These are phyloP conservation scores for Crucihimalaya himalaica DNA, from an alignment of 345 rosid genomes.

Conservation along the genomic window DNA sequence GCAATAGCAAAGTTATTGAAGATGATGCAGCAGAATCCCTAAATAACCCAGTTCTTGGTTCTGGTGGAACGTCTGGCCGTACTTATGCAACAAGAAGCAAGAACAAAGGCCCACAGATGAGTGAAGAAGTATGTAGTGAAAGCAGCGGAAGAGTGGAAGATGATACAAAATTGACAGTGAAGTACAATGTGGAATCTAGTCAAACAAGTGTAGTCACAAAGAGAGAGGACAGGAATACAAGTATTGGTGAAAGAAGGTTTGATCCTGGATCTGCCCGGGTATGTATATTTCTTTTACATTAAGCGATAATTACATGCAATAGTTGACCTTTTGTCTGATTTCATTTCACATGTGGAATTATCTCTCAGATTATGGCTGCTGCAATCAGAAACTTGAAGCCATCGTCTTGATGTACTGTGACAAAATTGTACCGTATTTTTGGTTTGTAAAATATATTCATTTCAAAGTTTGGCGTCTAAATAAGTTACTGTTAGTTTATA, in stretches of 20 bases:
- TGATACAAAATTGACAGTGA: not conserved
- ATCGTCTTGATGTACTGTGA: conserved; percentile 24
- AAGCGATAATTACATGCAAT: not conserved
- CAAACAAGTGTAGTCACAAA: conserved; percentile 13
- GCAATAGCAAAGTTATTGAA: conserved; percentile 27
- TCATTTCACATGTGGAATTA: not conserved
- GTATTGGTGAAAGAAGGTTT: conserved; percentile 27
- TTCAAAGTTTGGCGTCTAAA: not conserved
- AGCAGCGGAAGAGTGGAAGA: conserved; percentile 17
- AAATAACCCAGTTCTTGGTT: conserved; percentile 25
- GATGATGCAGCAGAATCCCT: conserved; percentile 36
- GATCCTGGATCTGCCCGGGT: conserved; percentile 43
- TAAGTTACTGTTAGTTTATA: not conserved
- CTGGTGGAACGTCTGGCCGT: conserved; percentile 6
- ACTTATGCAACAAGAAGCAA: conserved; percentile 3
- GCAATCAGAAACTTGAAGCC: conserved; percentile 44
- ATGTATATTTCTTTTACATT: not conserved
- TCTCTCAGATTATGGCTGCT: conserved; percentile 39
- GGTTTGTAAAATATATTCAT: not conserved
- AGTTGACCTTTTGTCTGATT: conserved; percentile 10
- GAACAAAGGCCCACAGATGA: not conserved
- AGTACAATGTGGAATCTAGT: not conserved
- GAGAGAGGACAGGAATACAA: conserved; percentile 27
- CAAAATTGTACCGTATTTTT: conserved; percentile 22
- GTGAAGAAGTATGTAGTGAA: conserved; percentile 23